Percentiles rank a stretch among this genome's conserved stretches.
Conservation (phyloP, 169 alveolate species). For the Cryptosporidium parvum region DNA sequence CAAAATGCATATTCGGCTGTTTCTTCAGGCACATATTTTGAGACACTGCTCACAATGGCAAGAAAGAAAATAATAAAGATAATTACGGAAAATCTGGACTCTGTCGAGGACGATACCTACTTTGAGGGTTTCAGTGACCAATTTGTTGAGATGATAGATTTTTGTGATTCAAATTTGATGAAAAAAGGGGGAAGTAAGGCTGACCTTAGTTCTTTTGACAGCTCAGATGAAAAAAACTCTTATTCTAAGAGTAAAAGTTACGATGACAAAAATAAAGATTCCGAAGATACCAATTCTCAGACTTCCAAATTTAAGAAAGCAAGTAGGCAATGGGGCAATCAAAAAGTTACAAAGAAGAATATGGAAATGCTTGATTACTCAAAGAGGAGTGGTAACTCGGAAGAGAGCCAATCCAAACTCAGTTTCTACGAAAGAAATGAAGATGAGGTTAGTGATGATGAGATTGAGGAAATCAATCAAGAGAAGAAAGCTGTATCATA, state of each 20-base stretch:
- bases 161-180: constrained; percentile 54
- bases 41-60: constrained; percentile 16
- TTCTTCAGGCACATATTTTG: constrained; percentile 29
- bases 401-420: constrained; percentile 27
- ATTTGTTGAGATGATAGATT: constrained; percentile 36
- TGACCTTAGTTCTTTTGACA: not conserved
- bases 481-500: constrained; percentile 82
- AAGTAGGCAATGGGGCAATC: constrained; percentile 67
- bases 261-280: not conserved
- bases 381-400: constrained; percentile 33
- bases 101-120: constrained; percentile 26
- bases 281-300: not conserved
- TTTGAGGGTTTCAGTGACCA: constrained; percentile 2
- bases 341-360: constrained; percentile 74
- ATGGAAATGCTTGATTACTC: constrained; percentile 76
- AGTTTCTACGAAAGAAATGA: constrained; percentile 70
- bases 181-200: constrained; percentile 11
- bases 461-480: constrained; percentile 78
- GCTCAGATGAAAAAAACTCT: constrained; percentile 1
- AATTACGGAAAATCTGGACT: constrained; percentile 28
- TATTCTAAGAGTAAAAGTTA: not conserved
- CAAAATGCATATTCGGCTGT: constrained; percentile 19
- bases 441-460: constrained; percentile 79
- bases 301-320: constrained; percentile 26
- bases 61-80: constrained; percentile 10